Base-by-base conservation (phyloP, 1,284 basidiomycete genomes). In the Cystobasidium slooffiae region DNA sequence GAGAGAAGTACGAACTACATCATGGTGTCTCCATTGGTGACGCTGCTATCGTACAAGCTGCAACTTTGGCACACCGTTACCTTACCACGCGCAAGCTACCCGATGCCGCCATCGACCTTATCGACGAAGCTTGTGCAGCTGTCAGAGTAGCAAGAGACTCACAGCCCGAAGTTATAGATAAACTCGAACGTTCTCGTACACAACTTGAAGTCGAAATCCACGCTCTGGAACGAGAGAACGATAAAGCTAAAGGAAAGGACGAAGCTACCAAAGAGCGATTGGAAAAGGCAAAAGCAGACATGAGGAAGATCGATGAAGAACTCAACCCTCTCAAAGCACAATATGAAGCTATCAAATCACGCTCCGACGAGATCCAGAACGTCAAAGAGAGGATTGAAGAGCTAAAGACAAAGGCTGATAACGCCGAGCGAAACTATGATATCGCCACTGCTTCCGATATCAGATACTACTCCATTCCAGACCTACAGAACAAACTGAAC, bases 121-220 rank as follows among this genome's bases (percentile, higher is more conserved):
- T 97, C 22, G 94, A 98, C 78, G 95, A 98, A 82, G 94, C 95
- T 46, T 92, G 92, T 81, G 92, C 93, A 43, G 84, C 82, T 24
- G 94, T 96, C 62, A 91, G 94, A 75, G 92, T 98, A 44, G 93
- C 93, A 24, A 89, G 93, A 47, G 96, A 98, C 84, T 98, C 95
- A 0, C 88, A 92, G 74, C 96, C 96, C 0, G 96, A 98, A 84
- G 91, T 88, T 2, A 93, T 99, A 80, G 96, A 99, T 83, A 90
- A 91, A 79, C 87, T 99, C n/a, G 93, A 97, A 82, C 89, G 94
- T 44, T 88, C 88, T 75, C 94, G 94, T 82, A 88, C 99, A 55
- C 92, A 97, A 80, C 87, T 99, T 61, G 92, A 98, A 82, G 91
- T 99, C 49, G 96, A 97, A 82, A 91, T 97, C 41, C 94, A 97